Evolutionary conservation across 2,329 filamentous ascomycete genomes (phyloP), one percentile per base, ranked within the genome.

Genomic region (Grosmannia penicillata): DNA sequence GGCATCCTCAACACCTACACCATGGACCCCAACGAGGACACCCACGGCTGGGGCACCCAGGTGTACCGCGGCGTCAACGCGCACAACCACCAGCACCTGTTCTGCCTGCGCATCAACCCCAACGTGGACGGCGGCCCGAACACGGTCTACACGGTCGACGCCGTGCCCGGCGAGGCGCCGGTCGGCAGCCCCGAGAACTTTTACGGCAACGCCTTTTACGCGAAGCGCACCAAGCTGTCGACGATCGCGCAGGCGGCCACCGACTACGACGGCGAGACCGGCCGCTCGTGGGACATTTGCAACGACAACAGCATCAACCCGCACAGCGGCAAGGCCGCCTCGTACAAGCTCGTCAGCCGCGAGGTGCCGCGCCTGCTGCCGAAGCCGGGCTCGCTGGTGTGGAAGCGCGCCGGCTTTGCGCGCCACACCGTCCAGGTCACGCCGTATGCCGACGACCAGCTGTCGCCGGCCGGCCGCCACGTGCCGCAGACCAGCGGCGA

Each of bases 1-100:
- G 86, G 86, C 37, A 93, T 95, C 54, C 64, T 95, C 38, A 94
- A 94, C 66, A 95, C 87, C 0, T 94, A 93, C 51, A 65, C 77
- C 21, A 79, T 94, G 68, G 73, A 77, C 49, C 73, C 78, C 0
- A 82, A 75, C 33, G 86, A 94, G 58, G 82, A 91, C 46, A 80
- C 82, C 8, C 66, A 82, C 23, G 84, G 83, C 43, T 94, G 84
- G 83, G 87, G 87, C 40, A 93, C 86, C 0, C 79, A 93, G 56
- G 87, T 95, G 8, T 91, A 89, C 52, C 82, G 84, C 0, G 78
- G 83, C 29, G 85, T 94, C 52, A 93, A 94, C 52, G 87, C 87
- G 0, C 87, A 94, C 62, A 94, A 94, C 62, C 87, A 95, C 58
- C 86, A 95, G 59, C 87, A 95, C 57, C 36, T 42, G 19, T 42